These are phyloP conservation scores for Mentha longifolia DNA, from an alignment of 257 asterid species.

Conservation along the genomic window DNA sequence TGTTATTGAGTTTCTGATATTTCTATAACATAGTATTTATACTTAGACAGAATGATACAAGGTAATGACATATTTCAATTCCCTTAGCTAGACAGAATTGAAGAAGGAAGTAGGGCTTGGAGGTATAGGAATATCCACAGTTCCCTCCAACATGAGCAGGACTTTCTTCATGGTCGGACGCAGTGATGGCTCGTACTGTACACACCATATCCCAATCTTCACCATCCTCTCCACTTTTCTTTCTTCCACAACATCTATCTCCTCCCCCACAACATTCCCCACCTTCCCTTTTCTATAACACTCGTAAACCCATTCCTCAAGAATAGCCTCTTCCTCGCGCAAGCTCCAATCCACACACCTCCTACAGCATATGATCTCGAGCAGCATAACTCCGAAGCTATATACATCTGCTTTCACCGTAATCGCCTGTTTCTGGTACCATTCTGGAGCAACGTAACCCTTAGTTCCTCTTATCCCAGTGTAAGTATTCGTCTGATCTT, in stretches of 20 bases:
- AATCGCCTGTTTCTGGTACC: slow-evolving; percentile 49
- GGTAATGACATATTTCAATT: not conserved
- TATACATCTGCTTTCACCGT: slow-evolving; percentile 63
- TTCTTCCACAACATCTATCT: slow-evolving; percentile 37
- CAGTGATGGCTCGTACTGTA: slow-evolving; percentile 53
- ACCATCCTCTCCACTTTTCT: slow-evolving; percentile 47
- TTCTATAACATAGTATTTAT: too few relatives aligned
- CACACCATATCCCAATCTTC: slow-evolving; percentile 62
- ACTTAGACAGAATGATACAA: not conserved
- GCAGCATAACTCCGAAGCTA: slow-evolving; percentile 58
- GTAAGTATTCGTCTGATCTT: slow-evolving; percentile 52
- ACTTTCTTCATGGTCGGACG: slow-evolving; percentile 68
- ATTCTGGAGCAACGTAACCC: slow-evolving; percentile 64
- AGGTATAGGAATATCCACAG: slow-evolving; percentile 58
- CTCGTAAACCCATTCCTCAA: slow-evolving; percentile 51
- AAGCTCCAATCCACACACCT: slow-evolving; percentile 40
- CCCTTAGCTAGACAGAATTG: slow-evolving; percentile 30
- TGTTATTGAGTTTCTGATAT: too few relatives aligned
- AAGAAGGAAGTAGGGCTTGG: slow-evolving; percentile 55
- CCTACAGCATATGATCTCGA: slow-evolving; percentile 53
- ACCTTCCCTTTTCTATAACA: slow-evolving; percentile 39
- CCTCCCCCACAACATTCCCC: slow-evolving; percentile 35
- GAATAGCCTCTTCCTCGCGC: slow-evolving; percentile 47
- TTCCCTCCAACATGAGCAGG: slow-evolving; percentile 65
- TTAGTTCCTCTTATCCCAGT: slow-evolving; percentile 56